A percentile compares a stretch with the other conserved stretches of the same genome.
Conservation (phyloP, 2,329 filamentous ascomycete genomes). For the Arthrobotrys musiformis region DNA sequence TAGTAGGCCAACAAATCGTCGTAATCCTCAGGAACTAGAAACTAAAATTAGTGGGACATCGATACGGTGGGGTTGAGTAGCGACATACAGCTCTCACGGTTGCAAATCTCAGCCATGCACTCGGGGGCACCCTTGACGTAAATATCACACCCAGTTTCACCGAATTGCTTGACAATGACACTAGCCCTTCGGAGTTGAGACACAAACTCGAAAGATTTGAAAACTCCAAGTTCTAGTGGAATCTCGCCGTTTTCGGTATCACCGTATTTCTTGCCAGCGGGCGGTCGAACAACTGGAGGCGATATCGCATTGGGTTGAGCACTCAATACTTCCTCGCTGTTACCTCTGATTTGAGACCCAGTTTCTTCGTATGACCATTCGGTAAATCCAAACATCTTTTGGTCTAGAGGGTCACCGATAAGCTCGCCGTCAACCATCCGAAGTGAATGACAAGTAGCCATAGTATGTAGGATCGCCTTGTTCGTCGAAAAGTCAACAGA, state of each 20-base stretch:
- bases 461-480: constrained; percentile 84
- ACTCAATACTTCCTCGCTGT: constrained; percentile 69
- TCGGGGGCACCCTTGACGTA: constrained; percentile 98
- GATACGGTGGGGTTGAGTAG: not conserved
- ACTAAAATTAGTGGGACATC: constrained; percentile 10
- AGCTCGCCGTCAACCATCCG: constrained; percentile 87
- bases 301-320: constrained; percentile 67
- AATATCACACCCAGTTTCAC: constrained; percentile 82
- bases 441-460: constrained; percentile 96
- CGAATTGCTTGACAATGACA: constrained; percentile 89
- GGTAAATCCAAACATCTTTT: constrained; percentile 99
- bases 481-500: constrained; percentile 70
- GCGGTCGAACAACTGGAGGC: constrained; percentile 89
- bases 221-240: constrained; percentile 84
- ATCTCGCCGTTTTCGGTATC: constrained; percentile 11
- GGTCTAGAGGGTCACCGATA: constrained; percentile 89
- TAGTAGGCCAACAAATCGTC: constrained; percentile 89
- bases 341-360: constrained; percentile 78
- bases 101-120: constrained; percentile 93
- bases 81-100: constrained; percentile 77
- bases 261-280: constrained; percentile 71
- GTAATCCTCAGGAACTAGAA: constrained; percentile 80
- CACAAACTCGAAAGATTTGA: constrained; percentile 93
- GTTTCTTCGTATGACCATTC: constrained; percentile 93
- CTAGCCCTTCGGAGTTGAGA: constrained; percentile 91